These are phyloP conservation scores for Trametes versicolor DNA, from an alignment of 1,284 basidiomycete species.

Conservation along the genomic window DNA sequence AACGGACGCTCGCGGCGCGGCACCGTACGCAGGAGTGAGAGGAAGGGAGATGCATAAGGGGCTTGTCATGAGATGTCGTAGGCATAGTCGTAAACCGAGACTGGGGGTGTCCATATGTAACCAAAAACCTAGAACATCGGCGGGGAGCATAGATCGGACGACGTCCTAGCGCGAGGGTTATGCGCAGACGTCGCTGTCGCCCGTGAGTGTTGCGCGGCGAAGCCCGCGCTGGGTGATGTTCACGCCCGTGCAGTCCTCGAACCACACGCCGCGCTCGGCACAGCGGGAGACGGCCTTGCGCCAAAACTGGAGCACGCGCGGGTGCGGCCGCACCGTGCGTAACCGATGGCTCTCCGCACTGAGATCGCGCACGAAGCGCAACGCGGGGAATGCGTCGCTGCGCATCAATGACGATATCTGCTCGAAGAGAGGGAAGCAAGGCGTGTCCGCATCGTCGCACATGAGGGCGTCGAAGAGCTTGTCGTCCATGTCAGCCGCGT, in stretches of 20 bases:
- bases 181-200: neutral
- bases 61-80: constrained; percentile 26
- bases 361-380: constrained; percentile 72
- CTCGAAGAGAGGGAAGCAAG: constrained; percentile 72
- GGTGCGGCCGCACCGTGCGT: constrained; percentile 42
- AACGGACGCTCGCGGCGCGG: neutral
- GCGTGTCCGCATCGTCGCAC: constrained; percentile 44
- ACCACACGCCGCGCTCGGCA: constrained; percentile 57
- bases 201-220: constrained; percentile 35
- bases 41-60: constrained; percentile 5
- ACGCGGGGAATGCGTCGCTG: constrained; percentile 65
- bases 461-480: constrained; percentile 37
- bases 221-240: constrained; percentile 47
- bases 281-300: constrained; percentile 56
- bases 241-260: constrained; percentile 63
- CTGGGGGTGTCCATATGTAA: constrained; percentile 11
- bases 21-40: neutral
- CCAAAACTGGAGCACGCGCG: constrained; percentile 60
- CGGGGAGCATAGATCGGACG: neutral
- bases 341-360: constrained; percentile 46
- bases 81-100: constrained; percentile 26
- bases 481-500: constrained; percentile 29
- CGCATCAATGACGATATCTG: constrained; percentile 70
- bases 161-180: neutral
- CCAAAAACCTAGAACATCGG: constrained; percentile 6